A percentile compares a stretch with the other conserved stretches of the same genome.
phyloP scores from a whole-genome alignment of 2,329 filamentous ascomycete genomes.

The Fusarium concolor region DNA sequence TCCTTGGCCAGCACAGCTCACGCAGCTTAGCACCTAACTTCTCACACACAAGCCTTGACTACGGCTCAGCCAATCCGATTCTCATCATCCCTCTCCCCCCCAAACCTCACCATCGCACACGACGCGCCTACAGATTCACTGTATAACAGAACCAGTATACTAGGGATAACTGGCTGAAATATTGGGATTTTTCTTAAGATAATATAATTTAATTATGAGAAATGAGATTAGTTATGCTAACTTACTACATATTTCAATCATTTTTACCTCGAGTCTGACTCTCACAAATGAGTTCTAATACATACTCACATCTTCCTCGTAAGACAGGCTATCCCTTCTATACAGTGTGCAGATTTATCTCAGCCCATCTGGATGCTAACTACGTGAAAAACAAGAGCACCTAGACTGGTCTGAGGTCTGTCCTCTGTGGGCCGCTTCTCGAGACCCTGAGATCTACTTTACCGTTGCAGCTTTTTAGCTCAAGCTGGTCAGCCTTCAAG shows the following conservation, averaged over 20 bases:
- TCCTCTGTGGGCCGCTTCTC: conserved; percentile 31
- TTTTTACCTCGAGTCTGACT: neutral
- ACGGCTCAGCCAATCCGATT: conserved; percentile 37
- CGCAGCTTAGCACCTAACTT: conserved; percentile 18
- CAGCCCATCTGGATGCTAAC: conserved; percentile 19
- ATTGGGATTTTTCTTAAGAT: neutral
- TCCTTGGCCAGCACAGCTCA: conserved; percentile 35
- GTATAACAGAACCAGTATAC: neutral
- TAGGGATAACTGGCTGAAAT: neutral
- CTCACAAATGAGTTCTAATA: neutral
- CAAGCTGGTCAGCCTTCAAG: conserved; percentile 21
- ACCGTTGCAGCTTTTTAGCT: conserved; percentile 18
- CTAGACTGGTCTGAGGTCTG: conserved; percentile 16
- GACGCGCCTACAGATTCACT: conserved; percentile 23
- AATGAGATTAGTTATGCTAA: neutral
- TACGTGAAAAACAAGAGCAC: conserved; percentile 15
- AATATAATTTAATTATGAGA: neutral
- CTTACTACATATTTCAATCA: neutral
- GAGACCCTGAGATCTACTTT: conserved; percentile 27
- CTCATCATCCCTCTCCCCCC: conserved; percentile 21
- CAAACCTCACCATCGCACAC: conserved; percentile 24
- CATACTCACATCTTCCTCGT: neutral
- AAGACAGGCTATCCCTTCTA: neutral
- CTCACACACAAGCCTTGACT: conserved; percentile 40
- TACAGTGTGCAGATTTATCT: neutral